Conservation (phyloP, 441 rosid genomes). For the Pelargonium cotyledonis region DNA sequence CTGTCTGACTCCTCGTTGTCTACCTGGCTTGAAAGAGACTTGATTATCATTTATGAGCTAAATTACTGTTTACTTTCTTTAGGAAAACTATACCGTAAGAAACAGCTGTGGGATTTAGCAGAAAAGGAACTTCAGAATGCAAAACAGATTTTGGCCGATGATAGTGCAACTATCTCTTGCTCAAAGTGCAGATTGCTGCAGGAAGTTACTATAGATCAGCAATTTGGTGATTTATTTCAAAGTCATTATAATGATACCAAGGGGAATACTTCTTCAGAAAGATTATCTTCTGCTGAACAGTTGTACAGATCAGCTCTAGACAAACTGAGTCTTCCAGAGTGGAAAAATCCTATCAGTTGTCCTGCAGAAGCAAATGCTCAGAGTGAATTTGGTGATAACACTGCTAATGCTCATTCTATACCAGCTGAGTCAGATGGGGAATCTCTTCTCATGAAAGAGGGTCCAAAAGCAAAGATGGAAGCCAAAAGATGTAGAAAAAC, state of each 20-base stretch:
- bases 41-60: slow-evolving; percentile 10
- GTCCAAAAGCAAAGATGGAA: slow-evolving; percentile 29
- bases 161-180: slow-evolving; percentile 39
- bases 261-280: slow-evolving; percentile 29
- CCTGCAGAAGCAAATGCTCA: slow-evolving; percentile 26
- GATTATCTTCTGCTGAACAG: slow-evolving; percentile 48
- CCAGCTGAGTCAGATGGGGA: slow-evolving; percentile 17
- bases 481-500: slow-evolving; percentile 42
- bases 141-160: slow-evolving; percentile 37
- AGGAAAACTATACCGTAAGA: slow-evolving; percentile 74
- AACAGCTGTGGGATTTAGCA: slow-evolving; percentile 54
- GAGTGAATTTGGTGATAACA: slow-evolving; percentile 27
- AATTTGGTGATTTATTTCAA: slow-evolving; percentile 61
- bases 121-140: slow-evolving; percentile 61
- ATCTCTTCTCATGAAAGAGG: slow-evolving; percentile 17
- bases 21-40: slow-evolving; percentile 14
- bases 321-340: slow-evolving; percentile 49
- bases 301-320: slow-evolving; percentile 53
- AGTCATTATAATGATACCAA: slow-evolving; percentile 28
- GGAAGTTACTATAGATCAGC: slow-evolving; percentile 51
- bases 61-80: slow-evolving; percentile 14
- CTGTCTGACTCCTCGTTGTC: slow-evolving; percentile 8
- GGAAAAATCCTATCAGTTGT: slow-evolving; percentile 46
- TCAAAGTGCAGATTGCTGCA: slow-evolving; percentile 55
- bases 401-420: slow-evolving; percentile 15